A percentile compares a stretch with the other conserved stretches of the same genome.
Conservation (phyloP, 2,329 filamentous ascomycete genomes). For the Cordyceps cateniannulata region DNA sequence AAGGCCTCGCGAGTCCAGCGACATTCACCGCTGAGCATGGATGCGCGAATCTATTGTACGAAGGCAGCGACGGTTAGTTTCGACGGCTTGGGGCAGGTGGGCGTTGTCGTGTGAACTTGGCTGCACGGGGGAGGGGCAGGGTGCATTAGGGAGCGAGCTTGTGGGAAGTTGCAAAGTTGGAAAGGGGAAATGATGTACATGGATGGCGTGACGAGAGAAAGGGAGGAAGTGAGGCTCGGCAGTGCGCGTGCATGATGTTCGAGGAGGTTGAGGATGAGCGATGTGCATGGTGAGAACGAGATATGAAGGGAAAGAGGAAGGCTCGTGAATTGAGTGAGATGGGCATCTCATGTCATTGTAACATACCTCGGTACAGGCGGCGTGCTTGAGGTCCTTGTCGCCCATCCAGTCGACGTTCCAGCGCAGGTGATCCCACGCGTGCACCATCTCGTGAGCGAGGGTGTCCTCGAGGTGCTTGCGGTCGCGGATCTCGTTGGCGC, state of each 20-base stretch:
- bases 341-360: conserved; percentile 3
- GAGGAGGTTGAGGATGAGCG: not conserved
- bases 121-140: not conserved
- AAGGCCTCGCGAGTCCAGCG: conserved; percentile 83
- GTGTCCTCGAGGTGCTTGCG: conserved; percentile 85
- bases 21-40: conserved; percentile 89
- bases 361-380: conserved; percentile 83
- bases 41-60: conserved; percentile 69
- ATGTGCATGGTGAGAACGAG: not conserved
- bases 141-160: not conserved
- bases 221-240: not conserved
- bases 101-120: not conserved
- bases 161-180: conserved; percentile 2
- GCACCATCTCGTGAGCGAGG: conserved; percentile 94
- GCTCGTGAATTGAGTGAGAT: conserved; percentile 2
- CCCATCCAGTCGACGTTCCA: conserved; percentile 83
- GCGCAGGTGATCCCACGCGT: conserved; percentile 87
- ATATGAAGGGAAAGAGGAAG: not conserved
- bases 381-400: conserved; percentile 70
- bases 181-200: conserved; percentile 4
- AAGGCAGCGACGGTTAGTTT: conserved; percentile 13
- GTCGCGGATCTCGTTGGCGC: conserved; percentile 82
- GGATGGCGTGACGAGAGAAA: not conserved
- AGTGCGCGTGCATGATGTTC: not conserved
- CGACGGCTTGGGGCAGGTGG: not conserved